Conservation (phyloP, 2,329 filamentous ascomycete genomes). For the Neopestalotiopsis sp. region DNA sequence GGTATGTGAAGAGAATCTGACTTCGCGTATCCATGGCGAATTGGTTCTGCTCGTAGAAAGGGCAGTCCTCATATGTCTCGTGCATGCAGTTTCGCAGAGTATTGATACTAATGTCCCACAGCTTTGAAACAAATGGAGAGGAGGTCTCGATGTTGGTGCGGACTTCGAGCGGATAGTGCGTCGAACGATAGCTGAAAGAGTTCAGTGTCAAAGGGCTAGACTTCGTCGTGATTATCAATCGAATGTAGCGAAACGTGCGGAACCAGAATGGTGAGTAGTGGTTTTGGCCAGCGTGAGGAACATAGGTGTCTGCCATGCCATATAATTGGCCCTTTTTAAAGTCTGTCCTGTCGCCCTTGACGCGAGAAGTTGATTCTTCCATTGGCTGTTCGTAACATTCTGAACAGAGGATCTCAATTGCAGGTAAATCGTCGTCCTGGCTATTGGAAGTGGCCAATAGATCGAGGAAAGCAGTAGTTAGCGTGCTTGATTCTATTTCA, state of each 20-base stretch:
- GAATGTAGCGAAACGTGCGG: constrained; percentile 23
- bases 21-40: constrained; percentile 31
- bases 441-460: constrained; percentile 23
- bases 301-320: constrained; percentile 19
- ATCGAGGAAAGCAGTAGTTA: constrained; percentile 16
- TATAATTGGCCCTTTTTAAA: constrained; percentile 19
- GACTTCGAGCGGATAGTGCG: constrained; percentile 17
- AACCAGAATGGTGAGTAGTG: constrained; percentile 24
- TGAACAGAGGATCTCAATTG: constrained; percentile 35
- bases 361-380: constrained; percentile 19
- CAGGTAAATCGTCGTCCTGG: constrained; percentile 17
- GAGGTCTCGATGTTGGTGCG: constrained; percentile 13
- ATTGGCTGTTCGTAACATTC: constrained; percentile 37
- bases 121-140: constrained; percentile 17
- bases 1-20: constrained; percentile 37
- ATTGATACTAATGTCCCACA: constrained; percentile 38
- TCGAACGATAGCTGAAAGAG: constrained; percentile 18
- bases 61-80: constrained; percentile 40
- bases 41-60: constrained; percentile 42
- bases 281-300: constrained; percentile 13
- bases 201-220: constrained; percentile 10
- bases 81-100: constrained; percentile 41
- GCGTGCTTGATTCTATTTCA: constrained; percentile 10
- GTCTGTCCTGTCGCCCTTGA: constrained; percentile 22
- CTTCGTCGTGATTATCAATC: constrained; percentile 18